Evolutionary conservation across 129 eudicot genomes (phyloP), one percentile per base, ranked within the genome.

Genomic region (Apium graveolens): DNA sequence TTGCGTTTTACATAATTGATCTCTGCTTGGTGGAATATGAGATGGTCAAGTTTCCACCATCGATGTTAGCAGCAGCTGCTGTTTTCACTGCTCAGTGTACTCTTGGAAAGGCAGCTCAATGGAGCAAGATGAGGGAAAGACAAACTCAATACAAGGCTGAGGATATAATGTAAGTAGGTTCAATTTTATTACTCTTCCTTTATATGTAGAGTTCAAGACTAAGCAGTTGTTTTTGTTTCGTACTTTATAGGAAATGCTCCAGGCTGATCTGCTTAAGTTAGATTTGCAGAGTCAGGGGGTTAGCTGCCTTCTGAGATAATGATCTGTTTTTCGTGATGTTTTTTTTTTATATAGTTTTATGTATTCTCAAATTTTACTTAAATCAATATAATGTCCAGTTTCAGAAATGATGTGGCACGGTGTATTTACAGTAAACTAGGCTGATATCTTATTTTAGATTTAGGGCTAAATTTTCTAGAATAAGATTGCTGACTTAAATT

Each of bases 1-100:
- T 84, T 65, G 80, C 92, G 7, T 92, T 87, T 76, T 92, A 84
- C 87, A 73, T 92, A 82, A 85, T 89, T 55, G 97, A 92, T 86
- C 97, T 96, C 31, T 86, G 91, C 57, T 86, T 92, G 3, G 97
- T 96, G 72, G 97, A 92, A 44, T 92, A 92, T 62, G 96, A 89
- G 73, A 96, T 90, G 97, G 81, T 96, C 44, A 89, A 88, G 77
- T 92, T 70, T 77, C 89, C 93, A 11, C 97, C 97, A 11, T 96
- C 99, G 1, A 80, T 87, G 21, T 60, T 96, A 60, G 97, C 97
- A 4, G 99, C 97, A 3, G 92, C 97, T 35, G 89, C 99, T 1
- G 84, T 92, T 51, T 96, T 83, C 78, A 89, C 99, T 26, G 99
- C 96, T 70, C 99, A 96, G 31, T 86, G 83, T 21, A 89, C 88